Percentiles rank a stretch among this genome's conserved stretches.
phyloP scores from a whole-genome alignment of 441 rosid species.

The Adansonia madagascariensis region DNA sequence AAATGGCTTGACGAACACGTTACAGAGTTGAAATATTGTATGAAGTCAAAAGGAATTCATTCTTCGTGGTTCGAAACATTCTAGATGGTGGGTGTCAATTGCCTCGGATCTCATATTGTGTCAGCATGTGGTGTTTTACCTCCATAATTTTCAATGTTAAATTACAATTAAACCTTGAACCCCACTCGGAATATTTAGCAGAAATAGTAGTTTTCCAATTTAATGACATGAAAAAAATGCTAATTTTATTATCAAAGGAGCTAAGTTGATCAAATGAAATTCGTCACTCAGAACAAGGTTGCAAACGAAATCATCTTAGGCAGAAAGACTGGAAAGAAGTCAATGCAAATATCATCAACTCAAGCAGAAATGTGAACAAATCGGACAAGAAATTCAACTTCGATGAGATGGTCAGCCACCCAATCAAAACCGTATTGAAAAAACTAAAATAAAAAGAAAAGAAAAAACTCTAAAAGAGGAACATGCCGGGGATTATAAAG shows the following conservation, averaged over 20 bases:
- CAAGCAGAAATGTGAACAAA: constrained; percentile 3
- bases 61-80: constrained; percentile 29
- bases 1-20: constrained; percentile 41
- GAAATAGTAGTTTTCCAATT: background rate
- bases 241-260: background rate
- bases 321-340: background rate
- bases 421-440: background rate
- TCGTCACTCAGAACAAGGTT: background rate
- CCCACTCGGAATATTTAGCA: background rate
- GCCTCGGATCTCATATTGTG: no score
- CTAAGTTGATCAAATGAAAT: no score
- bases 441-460: background rate
- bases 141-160: background rate
- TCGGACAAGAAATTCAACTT: background rate
- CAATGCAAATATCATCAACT: background rate
- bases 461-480: background rate
- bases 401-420: background rate
- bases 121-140: no score
- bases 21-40: constrained; percentile 58
- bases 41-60: constrained; percentile 48
- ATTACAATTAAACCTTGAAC: background rate
- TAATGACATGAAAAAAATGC: background rate
- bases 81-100: no score
- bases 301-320: background rate
- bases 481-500: background rate